Evolutionary conservation across 169 alveolate genomes (phyloP).

Genomic region (Miamiensis avidus): DNA sequence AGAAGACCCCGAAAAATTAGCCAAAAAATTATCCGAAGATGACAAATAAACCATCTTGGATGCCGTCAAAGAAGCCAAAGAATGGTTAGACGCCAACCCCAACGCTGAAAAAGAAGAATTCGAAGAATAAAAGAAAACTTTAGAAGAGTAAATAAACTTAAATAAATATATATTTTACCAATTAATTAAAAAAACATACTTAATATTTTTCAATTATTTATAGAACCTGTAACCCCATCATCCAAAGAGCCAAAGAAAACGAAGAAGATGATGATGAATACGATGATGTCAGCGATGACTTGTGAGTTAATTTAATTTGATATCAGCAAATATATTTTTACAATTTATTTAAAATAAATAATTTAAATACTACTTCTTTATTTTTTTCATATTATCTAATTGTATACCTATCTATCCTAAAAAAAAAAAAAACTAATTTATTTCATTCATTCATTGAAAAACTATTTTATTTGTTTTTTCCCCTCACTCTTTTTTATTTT

Average conservation of each 20-base stretch:
- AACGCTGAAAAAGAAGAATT: constrained; percentile 93
- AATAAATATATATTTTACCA: background rate
- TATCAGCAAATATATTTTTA: too few relatives aligned
- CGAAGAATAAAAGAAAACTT: constrained; percentile 92
- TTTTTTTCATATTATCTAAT: too few relatives aligned
- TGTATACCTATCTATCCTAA: too few relatives aligned
- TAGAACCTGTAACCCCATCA: constrained; percentile 93
- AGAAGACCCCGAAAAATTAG: constrained; percentile 92
- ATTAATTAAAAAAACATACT: background rate
- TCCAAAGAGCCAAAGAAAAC: constrained; percentile 72
- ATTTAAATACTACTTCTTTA: too few relatives aligned
- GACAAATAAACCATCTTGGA: constrained; percentile 90
- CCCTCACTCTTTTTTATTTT: too few relatives aligned
- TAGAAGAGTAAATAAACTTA: constrained; percentile 69
- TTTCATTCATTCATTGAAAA: too few relatives aligned
- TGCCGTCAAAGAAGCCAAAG: constrained; percentile 91
- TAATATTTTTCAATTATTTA: background rate
- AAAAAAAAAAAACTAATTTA: too few relatives aligned
- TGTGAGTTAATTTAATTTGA: too few relatives aligned
- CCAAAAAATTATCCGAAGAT: constrained; percentile 90
- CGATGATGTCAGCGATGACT: background rate
- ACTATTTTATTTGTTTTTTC: too few relatives aligned
- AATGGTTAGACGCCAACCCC: constrained; percentile 92
- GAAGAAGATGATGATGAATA: background rate
- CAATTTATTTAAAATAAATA: too few relatives aligned